Evolutionary conservation across 331 rosid genomes (phyloP), one percentile per base, ranked within the genome.

Genomic region (Ulmus americana): DNA sequence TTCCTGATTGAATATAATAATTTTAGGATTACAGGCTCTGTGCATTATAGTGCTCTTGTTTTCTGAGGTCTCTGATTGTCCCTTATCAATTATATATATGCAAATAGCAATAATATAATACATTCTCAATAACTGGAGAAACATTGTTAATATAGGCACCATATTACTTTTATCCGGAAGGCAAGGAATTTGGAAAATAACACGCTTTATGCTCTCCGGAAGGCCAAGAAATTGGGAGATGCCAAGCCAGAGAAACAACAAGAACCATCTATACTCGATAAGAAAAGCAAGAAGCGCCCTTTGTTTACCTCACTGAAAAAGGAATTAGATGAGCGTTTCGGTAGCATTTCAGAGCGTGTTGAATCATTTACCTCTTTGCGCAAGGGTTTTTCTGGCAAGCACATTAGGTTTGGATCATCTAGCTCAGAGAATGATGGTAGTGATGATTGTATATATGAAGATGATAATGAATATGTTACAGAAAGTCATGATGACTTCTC

Each of bases 361-460:
- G 77, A 85, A 81, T 83, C 91, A 43, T 89, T 89, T 79, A 83
- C 96, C 58, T 58, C 94, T 49, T 63, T 48, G 41, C 70, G 82
- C 35, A 79, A 80, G 74, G 79, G 65, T 22, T 86, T 80, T 71
- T 39, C 77, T 70, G 97, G 98, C 78, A 75, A 81, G 65, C 95
- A 92, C 79, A 72, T 65, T 48, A 87, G 89, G 65, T 92, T 92
- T 81, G 71, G 2, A 45, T 81, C 88, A 55, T 80, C 94, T 60
- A 83, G 94, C 78, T 91, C 96, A 10, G 96, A 80, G 42, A 86
- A 77, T 63, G 95, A 83, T 65, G 75, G 10, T 65, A 78, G 72
- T 65, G 78, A 75, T 73, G 81, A 73, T 80, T 77, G 46, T 67
- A 35, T 70, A 48, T 60, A 70, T 16, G 75, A 80, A 55, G 83